Percentiles rank a stretch among this genome's conserved stretches.
Evolutionary conservation across 305 asterid genomes (phyloP).

Genomic region (Coffea humblotiana): DNA sequence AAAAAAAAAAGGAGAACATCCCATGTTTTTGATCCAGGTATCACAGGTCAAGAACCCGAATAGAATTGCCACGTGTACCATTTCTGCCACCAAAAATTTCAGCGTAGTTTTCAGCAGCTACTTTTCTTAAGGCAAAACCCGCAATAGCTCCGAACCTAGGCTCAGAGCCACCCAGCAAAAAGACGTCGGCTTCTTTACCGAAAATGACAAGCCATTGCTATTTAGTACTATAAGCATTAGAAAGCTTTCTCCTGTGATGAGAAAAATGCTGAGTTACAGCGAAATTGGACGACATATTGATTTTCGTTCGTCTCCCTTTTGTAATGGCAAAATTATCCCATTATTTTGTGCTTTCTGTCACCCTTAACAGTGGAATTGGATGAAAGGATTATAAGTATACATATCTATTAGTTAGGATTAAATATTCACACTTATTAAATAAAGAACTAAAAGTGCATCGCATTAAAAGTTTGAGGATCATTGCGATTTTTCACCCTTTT

Average conservation of each 20-base stretch:
- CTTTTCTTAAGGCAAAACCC: slow-evolving; percentile 13
- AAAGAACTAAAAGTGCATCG: too few species aligned
- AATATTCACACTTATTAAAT: too few species aligned
- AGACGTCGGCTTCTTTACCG: slow-evolving; percentile 66
- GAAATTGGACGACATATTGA: too few species aligned
- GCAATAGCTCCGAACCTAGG: slow-evolving; percentile 24
- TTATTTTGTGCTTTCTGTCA: too few species aligned
- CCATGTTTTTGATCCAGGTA: slow-evolving; percentile 38
- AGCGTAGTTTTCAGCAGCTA: slow-evolving; percentile 44
- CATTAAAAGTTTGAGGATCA: too few species aligned
- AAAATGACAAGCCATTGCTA: slow-evolving; percentile 42
- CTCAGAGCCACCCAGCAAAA: slow-evolving; percentile 34
- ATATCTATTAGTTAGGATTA: too few species aligned
- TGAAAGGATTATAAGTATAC: too few species aligned
- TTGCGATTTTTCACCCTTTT: too few species aligned
- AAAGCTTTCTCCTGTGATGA: slow-evolving; percentile 51
- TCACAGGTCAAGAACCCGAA: slow-evolving; percentile 89
- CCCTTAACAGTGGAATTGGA: too few species aligned
- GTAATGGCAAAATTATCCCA: too few species aligned
- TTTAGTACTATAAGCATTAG: slow-evolving; percentile 21
- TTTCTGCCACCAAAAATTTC: slow-evolving; percentile 60
- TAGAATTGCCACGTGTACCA: slow-evolving; percentile 48
- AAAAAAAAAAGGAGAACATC: background rate
- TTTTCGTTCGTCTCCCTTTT: too few species aligned
- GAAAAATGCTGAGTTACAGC: too few species aligned